Conservation (phyloP, 306 rosid species). For the Inga oerstediana region DNA sequence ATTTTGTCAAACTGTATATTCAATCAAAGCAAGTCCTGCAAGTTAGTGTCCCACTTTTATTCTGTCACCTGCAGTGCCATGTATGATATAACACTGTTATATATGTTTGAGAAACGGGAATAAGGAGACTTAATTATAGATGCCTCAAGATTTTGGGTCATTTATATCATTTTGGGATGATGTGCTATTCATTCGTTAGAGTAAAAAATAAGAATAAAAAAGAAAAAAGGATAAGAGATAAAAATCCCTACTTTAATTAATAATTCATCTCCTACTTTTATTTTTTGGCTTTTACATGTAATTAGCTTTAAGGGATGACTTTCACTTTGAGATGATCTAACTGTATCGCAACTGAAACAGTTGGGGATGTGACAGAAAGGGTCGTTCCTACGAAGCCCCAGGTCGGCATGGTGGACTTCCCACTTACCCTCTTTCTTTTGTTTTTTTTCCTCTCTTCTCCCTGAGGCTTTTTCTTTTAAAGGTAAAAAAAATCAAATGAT, state of each 20-base stretch:
- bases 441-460: neutral
- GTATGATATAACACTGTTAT: too few relatives aligned
- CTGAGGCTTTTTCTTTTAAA: too few relatives aligned
- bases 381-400: conserved; percentile 73
- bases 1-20: too few relatives aligned
- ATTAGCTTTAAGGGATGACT: conserved; percentile 35
- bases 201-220: neutral
- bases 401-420: conserved; percentile 65
- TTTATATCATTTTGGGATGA: too few relatives aligned
- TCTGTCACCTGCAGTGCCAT: too few relatives aligned
- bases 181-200: neutral
- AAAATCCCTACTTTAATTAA: conserved; percentile 24
- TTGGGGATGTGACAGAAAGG: conserved; percentile 65
- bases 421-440: conserved; percentile 19
- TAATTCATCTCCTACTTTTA: neutral
- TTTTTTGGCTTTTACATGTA: neutral
- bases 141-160: neutral
- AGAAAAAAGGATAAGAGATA: conserved; percentile 42
- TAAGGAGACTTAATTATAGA: neutral
- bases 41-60: too few relatives aligned
- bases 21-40: too few relatives aligned
- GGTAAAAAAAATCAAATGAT: neutral
- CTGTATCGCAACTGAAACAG: conserved; percentile 61
- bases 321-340: conserved; percentile 12
- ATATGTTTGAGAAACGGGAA: too few relatives aligned